phyloP scores from a whole-genome alignment of 352 stramenopile species.

The Pseudoperonospora humuli region DNA sequence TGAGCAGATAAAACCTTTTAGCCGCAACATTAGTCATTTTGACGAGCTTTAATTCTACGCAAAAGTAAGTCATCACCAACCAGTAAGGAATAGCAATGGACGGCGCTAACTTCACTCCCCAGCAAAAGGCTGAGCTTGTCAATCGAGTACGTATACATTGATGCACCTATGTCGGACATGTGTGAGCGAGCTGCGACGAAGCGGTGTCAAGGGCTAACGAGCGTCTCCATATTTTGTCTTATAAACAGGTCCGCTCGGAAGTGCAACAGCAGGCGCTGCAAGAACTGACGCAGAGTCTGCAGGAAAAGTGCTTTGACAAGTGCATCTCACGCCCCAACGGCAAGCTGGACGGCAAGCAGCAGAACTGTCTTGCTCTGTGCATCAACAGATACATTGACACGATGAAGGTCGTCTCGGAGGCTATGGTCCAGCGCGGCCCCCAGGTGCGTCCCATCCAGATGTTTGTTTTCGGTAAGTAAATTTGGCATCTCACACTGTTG shows the following conservation, averaged over 20 bases:
- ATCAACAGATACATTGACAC: constrained; percentile 89
- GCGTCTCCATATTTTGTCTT: no score
- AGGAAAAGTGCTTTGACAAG: constrained; percentile 89
- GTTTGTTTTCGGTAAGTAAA: background rate
- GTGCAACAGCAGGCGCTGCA: constrained; percentile 78
- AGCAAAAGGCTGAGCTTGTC: constrained; percentile 82
- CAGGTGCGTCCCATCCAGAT: constrained; percentile 24
- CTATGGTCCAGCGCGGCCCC: constrained; percentile 65
- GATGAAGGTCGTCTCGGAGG: constrained; percentile 84
- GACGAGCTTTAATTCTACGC: no score
- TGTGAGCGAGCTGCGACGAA: no score
- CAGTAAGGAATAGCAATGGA: constrained; percentile 41
- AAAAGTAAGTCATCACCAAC: constrained; percentile 9
- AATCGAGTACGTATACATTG: constrained; percentile 55
- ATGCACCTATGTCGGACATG: no score
- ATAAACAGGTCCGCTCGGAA: constrained; percentile 79
- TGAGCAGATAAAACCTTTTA: no score
- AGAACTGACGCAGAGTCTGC: constrained; percentile 79
- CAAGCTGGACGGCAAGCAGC: constrained; percentile 87
- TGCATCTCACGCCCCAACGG: constrained; percentile 72
- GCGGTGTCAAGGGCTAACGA: no score
- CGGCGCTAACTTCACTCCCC: constrained; percentile 63
- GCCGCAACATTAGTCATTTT: background rate
- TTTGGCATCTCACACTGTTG: no score
- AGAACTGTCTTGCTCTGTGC: constrained; percentile 84